Base-by-base conservation (phyloP, 345 rosid genomes). In the Syzygium grande region DNA sequence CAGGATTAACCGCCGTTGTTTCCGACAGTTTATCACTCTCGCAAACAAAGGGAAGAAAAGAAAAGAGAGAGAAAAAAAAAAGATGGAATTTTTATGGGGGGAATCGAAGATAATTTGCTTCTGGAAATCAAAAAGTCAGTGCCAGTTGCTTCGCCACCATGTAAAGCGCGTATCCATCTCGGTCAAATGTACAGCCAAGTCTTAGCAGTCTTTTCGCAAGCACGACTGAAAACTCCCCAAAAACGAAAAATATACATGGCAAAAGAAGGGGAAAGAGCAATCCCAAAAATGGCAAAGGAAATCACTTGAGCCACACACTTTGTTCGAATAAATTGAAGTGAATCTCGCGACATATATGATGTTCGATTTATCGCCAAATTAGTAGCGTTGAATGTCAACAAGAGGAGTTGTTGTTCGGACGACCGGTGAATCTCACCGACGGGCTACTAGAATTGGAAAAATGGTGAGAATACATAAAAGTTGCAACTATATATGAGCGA, bases 81-180 rank as follows among this genome's bases (percentile, higher is more conserved):
- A 19, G 10, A 68, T 16, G 79, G 79, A 68, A 68, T 30, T 16
- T 68, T 30, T 25, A 0, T 29, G 4, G 4, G 23, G 43, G 46
- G 15, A 73, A 73, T 9, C 21, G 12, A 38, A 73, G 25, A 9
- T 38, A 34, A 38, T 10, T n/a, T n/a, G 15, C 80, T 73, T 73
- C 80, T 73, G 83, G 83, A 73, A 52, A 84, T 17, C 12, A 84
- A 52, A 84, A 52, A 52, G 86, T 52, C 86, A 84, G 86, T 19
- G 86, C 86, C 86, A 52, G 86, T 84, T 84, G 63, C 86, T 52
- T 84, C 52, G 4, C n/a, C 46, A 7, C 61, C 86, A 52, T 73
- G 49, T 41, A 38, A 73, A 73, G 15, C 83, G 83, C 83, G 83
- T 73, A 73, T 73, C 83, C 49, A 9, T 73, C 83, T 73, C 49